A percentile compares a stretch with the other conserved stretches of the same genome.
These are phyloP conservation scores for Saprolegnia parasitica DNA, from an alignment of 352 stramenopile genomes.

Conservation along the genomic window DNA sequence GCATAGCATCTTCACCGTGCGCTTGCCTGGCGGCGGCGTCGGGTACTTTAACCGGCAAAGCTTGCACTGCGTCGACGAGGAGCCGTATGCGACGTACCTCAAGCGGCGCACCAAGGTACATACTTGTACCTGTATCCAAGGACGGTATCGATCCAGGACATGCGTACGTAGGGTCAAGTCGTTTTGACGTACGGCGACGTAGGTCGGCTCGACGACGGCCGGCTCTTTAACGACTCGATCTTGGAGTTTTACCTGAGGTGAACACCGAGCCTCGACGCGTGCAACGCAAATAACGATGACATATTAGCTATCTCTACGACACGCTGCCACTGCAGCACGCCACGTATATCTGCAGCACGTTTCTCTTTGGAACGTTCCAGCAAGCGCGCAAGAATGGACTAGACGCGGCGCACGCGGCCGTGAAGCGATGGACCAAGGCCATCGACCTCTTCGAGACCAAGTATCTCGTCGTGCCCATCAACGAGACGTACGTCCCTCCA, in stretches of 20 bases:
- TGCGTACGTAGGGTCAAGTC: slow-evolving; percentile 13
- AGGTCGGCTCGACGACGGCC: neutral
- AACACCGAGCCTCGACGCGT: neutral
- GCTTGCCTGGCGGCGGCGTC: neutral
- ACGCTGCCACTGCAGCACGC: neutral
- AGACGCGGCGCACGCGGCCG: slow-evolving; percentile 9
- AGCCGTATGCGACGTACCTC: slow-evolving; percentile 3
- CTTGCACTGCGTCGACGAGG: slow-evolving; percentile 13
- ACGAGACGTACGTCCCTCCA: slow-evolving; percentile 13
- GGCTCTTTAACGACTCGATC: slow-evolving; percentile 20
- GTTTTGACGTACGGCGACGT: slow-evolving; percentile 26
- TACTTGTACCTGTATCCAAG: too few relatives aligned
- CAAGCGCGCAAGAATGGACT: slow-evolving; percentile 1
- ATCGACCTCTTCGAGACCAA: slow-evolving; percentile 24
- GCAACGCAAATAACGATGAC: too few relatives aligned
- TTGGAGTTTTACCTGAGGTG: slow-evolving; percentile 27
- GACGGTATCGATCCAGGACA: too few relatives aligned
- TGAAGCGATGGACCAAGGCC: slow-evolving; percentile 18
- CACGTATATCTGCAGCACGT: slow-evolving; percentile 20
- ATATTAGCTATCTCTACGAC: slow-evolving; percentile 28
- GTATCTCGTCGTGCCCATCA: slow-evolving; percentile 27
- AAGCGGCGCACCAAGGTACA: slow-evolving; percentile 17
- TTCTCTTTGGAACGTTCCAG: slow-evolving; percentile 23
- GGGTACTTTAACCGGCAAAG: neutral
- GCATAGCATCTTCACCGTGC: neutral